Conservation (phyloP, 345 rosid genomes). For the Camelina hispida region DNA sequence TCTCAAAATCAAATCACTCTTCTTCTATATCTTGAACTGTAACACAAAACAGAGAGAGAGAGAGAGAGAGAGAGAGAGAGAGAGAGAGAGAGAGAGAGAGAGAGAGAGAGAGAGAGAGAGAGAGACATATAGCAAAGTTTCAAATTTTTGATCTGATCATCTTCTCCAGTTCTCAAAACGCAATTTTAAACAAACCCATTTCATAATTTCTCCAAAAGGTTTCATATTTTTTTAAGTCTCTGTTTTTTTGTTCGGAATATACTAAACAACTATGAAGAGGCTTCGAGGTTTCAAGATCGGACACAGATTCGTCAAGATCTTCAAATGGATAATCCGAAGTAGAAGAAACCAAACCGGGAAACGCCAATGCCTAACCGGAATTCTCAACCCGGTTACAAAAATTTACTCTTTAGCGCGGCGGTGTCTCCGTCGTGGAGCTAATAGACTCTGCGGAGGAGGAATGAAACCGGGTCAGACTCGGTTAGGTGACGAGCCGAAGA, state of each 20-base stretch:
- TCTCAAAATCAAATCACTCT: conserved; percentile 33
- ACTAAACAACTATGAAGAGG: conserved; percentile 47
- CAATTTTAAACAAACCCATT: conserved; percentile 13
- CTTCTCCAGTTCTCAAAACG: not conserved
- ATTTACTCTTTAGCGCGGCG: conserved; percentile 48
- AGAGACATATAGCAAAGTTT: conserved; percentile 19
- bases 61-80: too few relatives aligned
- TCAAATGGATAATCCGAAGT: conserved; percentile 53
- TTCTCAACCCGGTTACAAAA: conserved; percentile 45
- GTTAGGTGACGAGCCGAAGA: conserved; percentile 46
- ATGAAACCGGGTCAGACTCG: conserved; percentile 48
- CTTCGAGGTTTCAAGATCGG: conserved; percentile 64
- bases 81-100: too few relatives aligned
- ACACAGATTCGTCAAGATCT: conserved; percentile 52
- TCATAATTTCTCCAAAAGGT: conserved; percentile 20
- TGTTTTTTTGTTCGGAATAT: conserved; percentile 24
- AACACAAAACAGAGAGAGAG: conserved; percentile 5
- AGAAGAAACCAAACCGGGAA: conserved; percentile 44
- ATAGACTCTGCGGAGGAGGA: conserved; percentile 33
- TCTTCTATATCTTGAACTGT: conserved; percentile 37
- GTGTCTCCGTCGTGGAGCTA: conserved; percentile 53
- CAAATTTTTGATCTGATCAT: not conserved
- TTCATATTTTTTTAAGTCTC: conserved; percentile 26
- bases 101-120: too few relatives aligned
- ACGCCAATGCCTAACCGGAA: conserved; percentile 25